A percentile compares a stretch with the other conserved stretches of the same genome.
Evolutionary conservation across 805 yeast species (phyloP).

Genomic region (Scheffersomyces stipitis): DNA sequence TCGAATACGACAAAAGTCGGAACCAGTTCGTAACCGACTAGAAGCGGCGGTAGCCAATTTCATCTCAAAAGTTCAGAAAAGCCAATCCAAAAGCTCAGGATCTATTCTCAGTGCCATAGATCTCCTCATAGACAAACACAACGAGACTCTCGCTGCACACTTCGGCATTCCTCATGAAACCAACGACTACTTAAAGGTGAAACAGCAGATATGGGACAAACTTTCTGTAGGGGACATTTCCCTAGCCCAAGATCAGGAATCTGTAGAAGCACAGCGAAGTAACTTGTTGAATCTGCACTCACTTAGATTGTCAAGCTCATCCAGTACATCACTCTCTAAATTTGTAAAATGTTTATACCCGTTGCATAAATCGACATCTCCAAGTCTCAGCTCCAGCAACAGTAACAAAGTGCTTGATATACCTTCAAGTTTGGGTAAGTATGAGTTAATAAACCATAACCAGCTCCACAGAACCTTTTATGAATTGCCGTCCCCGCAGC

Average conservation of each 20-base stretch:
- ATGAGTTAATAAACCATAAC: slow-evolving; percentile 23
- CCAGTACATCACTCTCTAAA: not conserved
- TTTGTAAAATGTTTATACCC: slow-evolving; percentile 22
- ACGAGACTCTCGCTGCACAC: slow-evolving; percentile 2
- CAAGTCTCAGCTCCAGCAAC: not conserved
- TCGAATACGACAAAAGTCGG: not conserved
- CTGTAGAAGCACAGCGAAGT: not conserved
- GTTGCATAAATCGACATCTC: not conserved
- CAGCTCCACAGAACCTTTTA: slow-evolving; percentile 22
- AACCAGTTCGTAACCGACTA: not conserved
- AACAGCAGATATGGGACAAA: not conserved
- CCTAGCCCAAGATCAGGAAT: not conserved
- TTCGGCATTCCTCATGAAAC: slow-evolving; percentile 1
- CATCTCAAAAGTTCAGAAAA: slow-evolving; percentile 2
- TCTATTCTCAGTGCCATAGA: slow-evolving; percentile 11
- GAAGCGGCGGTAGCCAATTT: slow-evolving; percentile 1
- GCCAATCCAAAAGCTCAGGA: slow-evolving; percentile 5
- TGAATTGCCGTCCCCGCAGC: slow-evolving; percentile 27
- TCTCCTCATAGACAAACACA: slow-evolving; percentile 10
- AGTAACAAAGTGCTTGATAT: slow-evolving; percentile 2
- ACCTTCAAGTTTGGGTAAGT: slow-evolving; percentile 9
- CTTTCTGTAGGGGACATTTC: not conserved
- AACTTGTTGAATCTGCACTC: not conserved
- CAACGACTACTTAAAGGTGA: not conserved
- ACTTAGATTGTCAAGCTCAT: not conserved